Evolutionary conservation across 2,329 filamentous ascomycete genomes (phyloP).

Genomic region (Moelleriella libera): DNA sequence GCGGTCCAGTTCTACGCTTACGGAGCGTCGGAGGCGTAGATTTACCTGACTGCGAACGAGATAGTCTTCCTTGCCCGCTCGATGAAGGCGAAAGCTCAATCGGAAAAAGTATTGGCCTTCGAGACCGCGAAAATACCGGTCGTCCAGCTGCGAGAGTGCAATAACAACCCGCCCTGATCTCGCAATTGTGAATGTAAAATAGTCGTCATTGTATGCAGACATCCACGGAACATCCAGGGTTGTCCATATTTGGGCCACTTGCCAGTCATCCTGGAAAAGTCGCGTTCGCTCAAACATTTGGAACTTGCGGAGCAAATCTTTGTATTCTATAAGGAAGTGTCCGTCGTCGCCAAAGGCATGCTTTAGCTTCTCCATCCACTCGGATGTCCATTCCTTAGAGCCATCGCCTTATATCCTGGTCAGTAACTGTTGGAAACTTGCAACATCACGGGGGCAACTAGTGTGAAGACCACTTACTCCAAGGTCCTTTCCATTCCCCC

Average conservation of each 20-base stretch:
- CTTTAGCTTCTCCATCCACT: conserved; percentile 58
- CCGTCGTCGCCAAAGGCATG: conserved; percentile 70
- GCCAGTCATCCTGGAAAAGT: conserved; percentile 42
- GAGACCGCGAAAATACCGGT: conserved; percentile 41
- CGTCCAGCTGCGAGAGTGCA: conserved; percentile 42
- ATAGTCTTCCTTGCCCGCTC: conserved; percentile 33
- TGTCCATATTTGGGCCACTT: conserved; percentile 31
- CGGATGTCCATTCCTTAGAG: conserved; percentile 70
- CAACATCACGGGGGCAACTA: no score
- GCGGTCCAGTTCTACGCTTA: conserved; percentile 56
- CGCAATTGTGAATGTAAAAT: conserved; percentile 36
- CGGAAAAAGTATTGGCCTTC: conserved; percentile 41
- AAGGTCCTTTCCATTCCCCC: conserved; percentile 67
- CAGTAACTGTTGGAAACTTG: neutral
- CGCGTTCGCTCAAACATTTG: conserved; percentile 44
- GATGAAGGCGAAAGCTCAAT: conserved; percentile 40
- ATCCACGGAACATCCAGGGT: conserved; percentile 41
- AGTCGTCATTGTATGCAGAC: conserved; percentile 35
- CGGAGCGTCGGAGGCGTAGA: conserved; percentile 54
- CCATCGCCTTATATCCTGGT: conserved; percentile 39
- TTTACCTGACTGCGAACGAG: conserved; percentile 38
- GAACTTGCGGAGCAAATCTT: conserved; percentile 44
- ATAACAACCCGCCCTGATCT: conserved; percentile 36
- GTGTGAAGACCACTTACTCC: conserved; percentile 30
- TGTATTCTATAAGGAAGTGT: conserved; percentile 46